Base-by-base conservation (phyloP, 2,329 filamentous ascomycete species). In the Botryotinia convoluta region DNA sequence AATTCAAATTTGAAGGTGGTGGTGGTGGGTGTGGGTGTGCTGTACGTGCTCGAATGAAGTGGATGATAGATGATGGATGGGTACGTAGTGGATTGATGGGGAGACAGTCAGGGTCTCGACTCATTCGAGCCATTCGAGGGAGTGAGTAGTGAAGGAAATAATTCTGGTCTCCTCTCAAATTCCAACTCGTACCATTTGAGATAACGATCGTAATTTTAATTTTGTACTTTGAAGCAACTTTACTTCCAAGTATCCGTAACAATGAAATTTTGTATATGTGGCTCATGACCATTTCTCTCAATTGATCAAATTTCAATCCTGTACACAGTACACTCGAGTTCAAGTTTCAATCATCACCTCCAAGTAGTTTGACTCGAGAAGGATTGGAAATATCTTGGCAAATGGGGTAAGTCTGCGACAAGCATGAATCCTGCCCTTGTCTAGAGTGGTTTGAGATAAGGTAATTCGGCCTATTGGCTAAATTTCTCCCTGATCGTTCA, bases 371-470 rank as follows among this genome's bases (percentile, higher is more conserved):
- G 32, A 65, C 37, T 72, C 61, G 61, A 72, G 63, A 39, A 54
- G 61, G 48, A 51, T 51, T 54, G 69, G 54, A 26, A 48, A 37
- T 14, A 26, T 45, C 70, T 72, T 72, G 70, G 60, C 70, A 64
- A 45, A 42, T 29, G 45, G 35, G 64, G 35, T 29, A 48, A 48
- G 42, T 65, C 62, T 65, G 62, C 64, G 29, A 64, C 59, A 64
- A 29, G 57, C 42, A 63, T 42, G 20, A 35, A 37, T 35, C 69
- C 29, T 45, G 45, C 62, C 70, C 48, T 67, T 67, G 70, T 72
- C 61, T 67, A 72, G 42, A 35, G 32, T 29, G 51, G 35, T 72
- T 72, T 62, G 70, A 72, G 70, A 68, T 72, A 68, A 54, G 70
- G 70, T 59, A 48, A 39, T 37, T 72, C 51, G 48, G 54, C 29